Base-by-base conservation (phyloP, 208 protist species). In the Tetramitus jugosus region DNA sequence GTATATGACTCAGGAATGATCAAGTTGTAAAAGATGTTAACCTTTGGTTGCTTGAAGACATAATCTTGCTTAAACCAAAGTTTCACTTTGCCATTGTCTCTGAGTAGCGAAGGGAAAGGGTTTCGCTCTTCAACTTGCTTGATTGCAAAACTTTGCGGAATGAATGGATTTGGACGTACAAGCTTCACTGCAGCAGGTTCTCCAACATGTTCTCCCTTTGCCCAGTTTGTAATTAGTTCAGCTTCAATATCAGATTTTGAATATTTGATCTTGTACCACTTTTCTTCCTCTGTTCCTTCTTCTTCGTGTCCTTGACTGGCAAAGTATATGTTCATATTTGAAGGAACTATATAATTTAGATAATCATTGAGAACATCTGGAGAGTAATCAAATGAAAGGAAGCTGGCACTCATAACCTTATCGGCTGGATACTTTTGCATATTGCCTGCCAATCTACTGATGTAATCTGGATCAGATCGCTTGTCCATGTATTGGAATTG, bases 401-500 rank as follows among this genome's bases (percentile, higher is more conserved):
- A 37, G 20, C 69, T 74, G 3, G 81, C 85, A 43, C 86, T 77
- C 80, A 83, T 87, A 76, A 83, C 85, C 78, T 92, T 84, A 71
- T 81, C 78, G 39, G 90, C 39, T 61, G 86, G 83, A 45, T 81
- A 82, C 1, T 45, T 75, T 60, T 87, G 82, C n/a, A 87, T 86
- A 69, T 75, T 83, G 43, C 40, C 37, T 0, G 88, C 78, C 1
- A 94, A 74, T 6, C 31, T 62, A 26, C 79, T 78, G 56, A 86
- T 90, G 84, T 90, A 89, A 29, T 86, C 71, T 29, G 53, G 71
- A 7, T 81, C 35, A 0, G 60, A 45, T 53, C 72, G 39, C 1
- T 91, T 77, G 23, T 89, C 87, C 20, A 42, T 79, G 37, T 83
- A 87, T 71, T 90, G 85, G 76, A 93, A 92, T 35, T 68, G 56